Base-by-base conservation (phyloP, 2,329 filamentous ascomycete species). In the Microthyrium microscopicum region DNA sequence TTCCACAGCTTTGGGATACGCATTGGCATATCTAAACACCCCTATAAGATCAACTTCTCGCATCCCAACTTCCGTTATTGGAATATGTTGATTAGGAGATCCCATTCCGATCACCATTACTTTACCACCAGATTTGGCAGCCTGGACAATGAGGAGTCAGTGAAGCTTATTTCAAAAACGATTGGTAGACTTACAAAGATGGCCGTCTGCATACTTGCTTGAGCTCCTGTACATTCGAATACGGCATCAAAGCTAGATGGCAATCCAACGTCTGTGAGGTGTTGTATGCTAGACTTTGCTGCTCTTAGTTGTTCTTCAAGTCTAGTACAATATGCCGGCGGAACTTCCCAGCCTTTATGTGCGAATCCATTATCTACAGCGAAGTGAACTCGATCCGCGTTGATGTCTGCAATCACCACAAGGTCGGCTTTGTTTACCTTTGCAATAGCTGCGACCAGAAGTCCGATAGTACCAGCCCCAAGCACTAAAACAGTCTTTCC, bases 81-180 rank as follows among this genome's bases (percentile, higher is more conserved):
- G 77, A 2, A 84, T 61, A 0, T 76, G 82, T 51, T 83, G 77
- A 33, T 82, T 68, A 0, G 78, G 77, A 4, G 70, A 78, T 24
- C 79, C 79, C 78, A 84, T 84, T 34, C 78, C 79, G 17, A 85
- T 77, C 51, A 84, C 73, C 51, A 84, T 66, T 31, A 83, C 62
- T 44, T 74, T 76, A 13, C 78, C 78, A 18, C 78, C 79, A 0
- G 77, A 64, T 37, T 65, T 65, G 7, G 77, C 74, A 3, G 74
- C 52, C 58, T 62, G 16, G 15, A 21, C 15, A 28, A 2, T 7
- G 9, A 25, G 5, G 9, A 3, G 18, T 5, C 11, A 20, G 5
- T 19, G 13, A 16, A 25, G 17, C 9, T 9, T 9, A 32, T 15
- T n/a, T 18, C 20, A n/a, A 20, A 18, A 15, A 17, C n/a, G 8